Base-by-base conservation (phyloP, 306 rosid species). In the Casuarina cunninghamiana region DNA sequence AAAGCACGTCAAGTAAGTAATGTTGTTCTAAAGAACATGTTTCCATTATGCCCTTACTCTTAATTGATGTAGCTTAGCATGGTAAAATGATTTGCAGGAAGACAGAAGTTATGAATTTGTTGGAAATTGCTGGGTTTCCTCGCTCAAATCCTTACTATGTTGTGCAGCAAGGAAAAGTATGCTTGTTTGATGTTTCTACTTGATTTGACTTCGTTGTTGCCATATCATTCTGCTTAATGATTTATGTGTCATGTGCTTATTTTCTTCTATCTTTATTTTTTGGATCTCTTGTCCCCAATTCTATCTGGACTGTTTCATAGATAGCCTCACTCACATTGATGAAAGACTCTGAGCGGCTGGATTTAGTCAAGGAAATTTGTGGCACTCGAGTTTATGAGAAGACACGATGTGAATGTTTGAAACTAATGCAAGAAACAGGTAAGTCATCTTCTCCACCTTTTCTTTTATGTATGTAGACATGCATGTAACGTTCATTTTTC, bases 121-220 rank as follows among this genome's bases (percentile, higher is more conserved):
- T 95, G 83, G 99, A 95, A 88, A 95, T 97, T 89, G 99, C 97
- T 78, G 99, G 99, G 78, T 95, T 95, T 85, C 93, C 99, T 82
- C 97, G 96, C 76, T 95, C 99, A 82, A 95, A 95, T 85, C 99
- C 99, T 81, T 95, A 95, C 87, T 95, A 95, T 85, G 96, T 95
- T 81, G 99, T 95, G 77, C 99, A 95, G 77, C 99, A 95, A 90
- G 99, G 99, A 78, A 93, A 95, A 93, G 99, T 95, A 87, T 49
- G 63, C 58, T 53, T 65, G 67, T 45, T 50, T 46, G 78, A 49
- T 43, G 19, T 12, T 75, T 69, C 43, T 49, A 73, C 75, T 77
- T 42, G 50, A 79, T 81, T 84, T 69, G 70, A 60, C 16, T 79
- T 73, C 58, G 55, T 9, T 42, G 32, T 75, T 82, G 63, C 32